A percentile compares a stretch with the other conserved stretches of the same genome.
Evolutionary conservation across 495 filamentous ascomycete genomes (phyloP).

Genomic region (Penicillium canariense): DNA sequence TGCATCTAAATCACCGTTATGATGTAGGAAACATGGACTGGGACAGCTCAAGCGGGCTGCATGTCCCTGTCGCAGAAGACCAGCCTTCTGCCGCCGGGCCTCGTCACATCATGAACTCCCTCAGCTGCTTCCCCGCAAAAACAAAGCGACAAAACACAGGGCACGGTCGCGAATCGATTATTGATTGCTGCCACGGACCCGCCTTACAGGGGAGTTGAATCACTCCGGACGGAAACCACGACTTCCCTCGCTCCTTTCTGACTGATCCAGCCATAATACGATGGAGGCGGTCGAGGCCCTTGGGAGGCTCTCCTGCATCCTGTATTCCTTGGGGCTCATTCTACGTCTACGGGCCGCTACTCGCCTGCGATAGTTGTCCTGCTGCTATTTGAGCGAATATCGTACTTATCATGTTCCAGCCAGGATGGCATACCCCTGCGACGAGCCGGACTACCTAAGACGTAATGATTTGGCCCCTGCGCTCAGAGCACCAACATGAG

Average conservation of each 20-base stretch:
- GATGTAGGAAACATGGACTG: too few species aligned
- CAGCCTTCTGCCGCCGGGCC: not conserved
- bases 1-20: too few species aligned
- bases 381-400: too few species aligned
- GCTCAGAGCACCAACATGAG: not conserved
- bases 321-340: too few species aligned
- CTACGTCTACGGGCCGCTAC: too few species aligned
- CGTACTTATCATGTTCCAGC: not conserved
- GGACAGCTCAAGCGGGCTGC: not conserved
- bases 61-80: not conserved
- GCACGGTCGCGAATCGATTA: not conserved
- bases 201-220: too few species aligned
- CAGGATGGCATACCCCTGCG: not conserved
- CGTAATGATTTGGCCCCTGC: not conserved
- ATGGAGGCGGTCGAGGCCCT: not conserved
- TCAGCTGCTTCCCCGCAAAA: not conserved
- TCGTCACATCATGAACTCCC: not conserved
- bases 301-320: not conserved
- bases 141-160: not conserved
- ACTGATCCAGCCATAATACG: not conserved
- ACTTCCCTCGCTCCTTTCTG: not conserved
- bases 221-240: not conserved
- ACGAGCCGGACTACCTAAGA: too few species aligned
- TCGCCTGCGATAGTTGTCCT: too few species aligned
- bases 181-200: not conserved